Base-by-base conservation (phyloP, 2,329 filamentous ascomycete genomes). In the Zymoseptoria brevis region DNA sequence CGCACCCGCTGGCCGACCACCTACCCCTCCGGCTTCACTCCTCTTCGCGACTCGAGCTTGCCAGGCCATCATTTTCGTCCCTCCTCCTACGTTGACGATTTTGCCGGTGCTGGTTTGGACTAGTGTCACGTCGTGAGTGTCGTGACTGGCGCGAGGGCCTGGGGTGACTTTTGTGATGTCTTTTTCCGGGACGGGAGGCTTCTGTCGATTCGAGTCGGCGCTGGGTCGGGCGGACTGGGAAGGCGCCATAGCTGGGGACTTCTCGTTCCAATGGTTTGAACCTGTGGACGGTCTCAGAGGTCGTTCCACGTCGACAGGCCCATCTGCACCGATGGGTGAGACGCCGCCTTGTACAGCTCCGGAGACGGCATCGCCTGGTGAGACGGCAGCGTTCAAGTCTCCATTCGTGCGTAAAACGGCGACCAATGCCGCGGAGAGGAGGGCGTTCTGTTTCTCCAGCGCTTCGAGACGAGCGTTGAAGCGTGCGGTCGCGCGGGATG, bases 391-490 rank as follows among this genome's bases (percentile, higher is more conserved):
- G 54, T 74, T 72, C 50, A 73, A 60, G 11, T 60, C 67, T 0
- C 73, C 72, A 30, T 71, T 72, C 2, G 72, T 74, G 53, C 70
- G 68, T 35, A 76, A 57, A 49, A 76, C 72, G 5, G 74, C 75
- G 66, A 74, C 72, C 22, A 76, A 63, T 4, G 75, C 75, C 8
- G 75, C 75, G 24, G 72, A 71, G 8, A 76, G 66, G 7, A 76
- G 56, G 16, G 66, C 66, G 57, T 76, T 76, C 56, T 75, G 71
- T 45, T 74, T 71, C 60, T 75, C 74, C 22, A 76, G 60, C 13
- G 70, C 72, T 51, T 74, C 73, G 41, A 76, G 59, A 2, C 73
- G 69, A 26, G 72, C 69, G 35, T 72, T 69, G 16, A 74, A 60
- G 7, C 62, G 62, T 6, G 62, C 57, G 2, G 60, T 53, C 41